Conservation (phyloP, 2,329 filamentous ascomycete species). For the Rhynchosporium agropyri region DNA sequence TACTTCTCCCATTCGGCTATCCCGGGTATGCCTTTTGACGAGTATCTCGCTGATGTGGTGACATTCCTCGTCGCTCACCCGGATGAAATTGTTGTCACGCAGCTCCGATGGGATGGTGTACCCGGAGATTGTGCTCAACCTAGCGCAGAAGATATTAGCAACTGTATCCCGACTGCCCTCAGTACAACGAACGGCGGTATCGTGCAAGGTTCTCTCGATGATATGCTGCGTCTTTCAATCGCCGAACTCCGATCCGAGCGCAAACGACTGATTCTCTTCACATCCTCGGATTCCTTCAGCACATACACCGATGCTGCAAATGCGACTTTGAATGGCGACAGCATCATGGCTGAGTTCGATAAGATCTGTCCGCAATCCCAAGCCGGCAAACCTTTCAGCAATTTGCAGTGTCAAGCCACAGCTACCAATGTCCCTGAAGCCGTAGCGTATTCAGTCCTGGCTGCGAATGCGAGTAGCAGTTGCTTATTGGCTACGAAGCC, state of each 20-base stretch:
- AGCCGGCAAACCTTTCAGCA: conserved; percentile 45
- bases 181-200: conserved; percentile 38
- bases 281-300: conserved; percentile 45
- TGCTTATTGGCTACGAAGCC: conserved; percentile 53
- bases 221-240: conserved; percentile 43
- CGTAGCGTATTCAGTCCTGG: conserved; percentile 50
- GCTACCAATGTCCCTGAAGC: conserved; percentile 53
- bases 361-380: conserved; percentile 42
- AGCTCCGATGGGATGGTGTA: conserved; percentile 54
- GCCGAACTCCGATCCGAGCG: conserved; percentile 42
- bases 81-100: conserved; percentile 52
- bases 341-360: conserved; percentile 46
- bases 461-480: conserved; percentile 48
- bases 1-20: conserved; percentile 56
- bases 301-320: conserved; percentile 49
- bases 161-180: conserved; percentile 45
- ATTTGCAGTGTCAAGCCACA: conserved; percentile 55
- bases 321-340: conserved; percentile 46
- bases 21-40: conserved; percentile 51
- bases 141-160: conserved; percentile 46
- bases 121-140: conserved; percentile 50
- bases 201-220: conserved; percentile 40
- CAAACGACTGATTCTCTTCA: conserved; percentile 46
- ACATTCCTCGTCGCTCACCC: conserved; percentile 47
- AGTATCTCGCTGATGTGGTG: conserved; percentile 48